A percentile compares a stretch with the other conserved stretches of the same genome.
phyloP scores from a whole-genome alignment of 352 stramenopile species.

The Phytophthora sp. region DNA sequence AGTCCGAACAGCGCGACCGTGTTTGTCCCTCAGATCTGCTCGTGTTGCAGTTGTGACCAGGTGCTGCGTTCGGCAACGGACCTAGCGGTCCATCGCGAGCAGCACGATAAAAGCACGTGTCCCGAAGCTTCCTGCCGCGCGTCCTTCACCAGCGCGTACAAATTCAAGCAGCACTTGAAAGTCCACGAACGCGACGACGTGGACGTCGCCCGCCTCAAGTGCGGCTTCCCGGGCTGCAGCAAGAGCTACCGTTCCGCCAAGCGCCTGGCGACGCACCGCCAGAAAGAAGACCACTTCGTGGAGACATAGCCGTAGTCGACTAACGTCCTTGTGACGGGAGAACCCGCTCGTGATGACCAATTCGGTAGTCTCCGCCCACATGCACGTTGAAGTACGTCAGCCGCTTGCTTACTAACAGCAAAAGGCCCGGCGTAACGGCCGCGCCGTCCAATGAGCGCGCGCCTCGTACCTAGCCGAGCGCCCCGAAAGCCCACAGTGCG shows the following conservation, averaged over 20 bases:
- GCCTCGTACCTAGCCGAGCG: too few relatives aligned
- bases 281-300: slow-evolving; percentile 11
- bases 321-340: too few relatives aligned
- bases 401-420: too few relatives aligned
- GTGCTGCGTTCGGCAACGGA: slow-evolving; percentile 35
- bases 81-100: slow-evolving; percentile 20
- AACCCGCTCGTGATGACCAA: too few relatives aligned
- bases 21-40: slow-evolving; percentile 43
- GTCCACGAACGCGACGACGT: background rate
- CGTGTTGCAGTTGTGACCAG: slow-evolving; percentile 43
- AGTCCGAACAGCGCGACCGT: background rate
- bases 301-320: background rate
- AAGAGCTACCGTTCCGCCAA: slow-evolving; percentile 53
- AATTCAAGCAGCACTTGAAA: slow-evolving; percentile 39
- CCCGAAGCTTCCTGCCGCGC: slow-evolving; percentile 28
- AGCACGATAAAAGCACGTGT: slow-evolving; percentile 42
- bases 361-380: too few relatives aligned
- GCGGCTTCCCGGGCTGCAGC: slow-evolving; percentile 31
- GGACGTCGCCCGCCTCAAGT: slow-evolving; percentile 19
- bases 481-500: too few relatives aligned
- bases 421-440: too few relatives aligned
- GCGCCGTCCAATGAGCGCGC: too few relatives aligned
- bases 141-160: slow-evolving; percentile 30
- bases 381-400: too few relatives aligned
- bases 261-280: slow-evolving; percentile 38